These are phyloP conservation scores for Cladobotryum protrusum DNA, from an alignment of 2,329 filamentous ascomycete genomes.

Conservation along the genomic window DNA sequence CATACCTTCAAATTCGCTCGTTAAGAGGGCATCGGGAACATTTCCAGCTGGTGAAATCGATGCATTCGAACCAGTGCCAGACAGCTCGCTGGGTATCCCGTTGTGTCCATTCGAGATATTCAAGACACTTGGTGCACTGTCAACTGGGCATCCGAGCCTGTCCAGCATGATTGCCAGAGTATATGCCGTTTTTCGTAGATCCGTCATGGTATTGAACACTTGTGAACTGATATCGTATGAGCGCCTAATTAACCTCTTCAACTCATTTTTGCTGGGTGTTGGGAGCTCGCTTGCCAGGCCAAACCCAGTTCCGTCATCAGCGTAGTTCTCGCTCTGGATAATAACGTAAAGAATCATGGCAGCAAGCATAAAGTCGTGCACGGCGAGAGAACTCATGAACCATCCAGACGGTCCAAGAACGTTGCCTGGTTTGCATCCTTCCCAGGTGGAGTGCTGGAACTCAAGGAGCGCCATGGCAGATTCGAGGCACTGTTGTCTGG, in stretches of 20 bases:
- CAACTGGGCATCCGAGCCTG: constrained; percentile 32
- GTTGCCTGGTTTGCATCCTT: constrained; percentile 47
- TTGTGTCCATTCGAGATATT: not conserved
- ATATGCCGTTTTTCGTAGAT: constrained; percentile 40
- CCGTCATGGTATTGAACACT: constrained; percentile 30
- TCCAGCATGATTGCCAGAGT: constrained; percentile 41
- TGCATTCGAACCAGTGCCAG: constrained; percentile 2
- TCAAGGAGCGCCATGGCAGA: constrained; percentile 42
- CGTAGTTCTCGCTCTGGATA: constrained; percentile 37
- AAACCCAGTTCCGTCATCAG: constrained; percentile 26
- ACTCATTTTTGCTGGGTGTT: constrained; percentile 31
- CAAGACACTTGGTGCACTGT: not conserved
- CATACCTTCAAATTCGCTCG: constrained; percentile 19
- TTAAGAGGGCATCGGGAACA: constrained; percentile 17
- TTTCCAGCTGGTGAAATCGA: constrained; percentile 16
- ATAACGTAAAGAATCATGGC: constrained; percentile 54
- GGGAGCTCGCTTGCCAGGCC: constrained; percentile 30
- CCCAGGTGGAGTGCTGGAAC: constrained; percentile 42
- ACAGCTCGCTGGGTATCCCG: constrained; percentile 1
- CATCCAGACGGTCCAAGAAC: constrained; percentile 47
- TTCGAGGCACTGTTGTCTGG: constrained; percentile 44
- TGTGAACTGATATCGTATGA: constrained; percentile 41
- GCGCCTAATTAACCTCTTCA: constrained; percentile 34
- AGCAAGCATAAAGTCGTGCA: constrained; percentile 57
- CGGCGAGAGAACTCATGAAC: constrained; percentile 51